Base-by-base conservation (phyloP, 352 stramenopile species). In the Pythium aristosporum region DNA sequence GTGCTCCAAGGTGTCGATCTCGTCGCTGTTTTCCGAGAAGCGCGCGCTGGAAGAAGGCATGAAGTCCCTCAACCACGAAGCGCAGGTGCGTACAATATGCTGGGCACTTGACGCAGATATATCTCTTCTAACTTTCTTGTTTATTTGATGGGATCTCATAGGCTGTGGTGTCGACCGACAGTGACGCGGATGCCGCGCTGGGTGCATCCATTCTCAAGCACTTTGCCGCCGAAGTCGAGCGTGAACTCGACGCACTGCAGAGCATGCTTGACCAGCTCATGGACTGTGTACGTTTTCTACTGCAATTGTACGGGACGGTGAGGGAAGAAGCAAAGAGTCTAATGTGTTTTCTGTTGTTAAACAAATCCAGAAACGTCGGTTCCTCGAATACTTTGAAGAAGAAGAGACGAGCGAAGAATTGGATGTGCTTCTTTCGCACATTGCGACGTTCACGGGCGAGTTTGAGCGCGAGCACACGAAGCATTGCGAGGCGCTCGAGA, bases 351-450 rank as follows among this genome's bases (percentile, higher is more conserved):
- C 25, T 5, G 39, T 34, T 25, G 42, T 58, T 34, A n/a, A 15
- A 15, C 20, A 43, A 20, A 39, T 53, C 36, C 58, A 92, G 83
- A 94, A 92, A 83, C 63, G 67, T 9, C 72, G 79, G 15, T 92
- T 92, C 57, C 70, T 94, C 11, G 75, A 91, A 56, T 92, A 92
- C 61, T 91, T 94, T 58, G 85, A 92, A 67, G 85, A 94, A 61
- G 80, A 92, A 55, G 85, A 89, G 21, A 89, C 80, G 3, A 76
- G 84, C 32, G 85, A 94, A 49, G 81, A 91, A 57, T 58, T 94
- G 46, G 82, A 94, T 52, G 79, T 89, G 52, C 50, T 94, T 53
- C 73, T 92, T 10, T 74, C 73, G 21, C 74, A 90, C 61, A 88
- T 94, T 53, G 81, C 83, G 1, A 87, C 83, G 42, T 94, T 92